These are phyloP conservation scores for Nicotiana knightiana DNA, from an alignment of 257 asterid species.

Conservation along the genomic window DNA sequence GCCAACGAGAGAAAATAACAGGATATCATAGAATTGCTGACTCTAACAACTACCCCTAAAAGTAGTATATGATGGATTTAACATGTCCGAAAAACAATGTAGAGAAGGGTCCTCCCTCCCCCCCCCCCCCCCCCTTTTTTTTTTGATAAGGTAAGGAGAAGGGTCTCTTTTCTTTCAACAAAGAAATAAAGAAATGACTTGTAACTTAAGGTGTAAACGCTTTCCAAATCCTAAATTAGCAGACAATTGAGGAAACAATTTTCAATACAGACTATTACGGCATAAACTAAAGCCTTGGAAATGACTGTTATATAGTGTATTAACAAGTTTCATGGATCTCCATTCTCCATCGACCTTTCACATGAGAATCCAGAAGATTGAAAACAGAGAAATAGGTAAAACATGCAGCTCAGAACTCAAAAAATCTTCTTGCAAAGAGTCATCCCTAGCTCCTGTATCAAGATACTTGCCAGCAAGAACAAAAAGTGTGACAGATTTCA, in stretches of 20 bases:
- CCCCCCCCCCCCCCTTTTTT: no score
- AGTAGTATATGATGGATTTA: background rate
- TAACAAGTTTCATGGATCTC: background rate
- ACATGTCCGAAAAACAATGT: background rate
- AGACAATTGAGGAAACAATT: background rate
- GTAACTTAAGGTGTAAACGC: background rate
- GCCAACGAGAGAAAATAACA: background rate
- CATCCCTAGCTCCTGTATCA: background rate
- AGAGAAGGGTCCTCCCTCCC: background rate
- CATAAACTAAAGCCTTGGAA: background rate
- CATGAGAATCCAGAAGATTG: background rate
- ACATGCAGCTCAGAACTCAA: background rate
- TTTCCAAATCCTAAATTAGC: background rate
- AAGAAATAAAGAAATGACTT: background rate
- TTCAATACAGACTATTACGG: background rate
- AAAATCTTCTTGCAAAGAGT: background rate
- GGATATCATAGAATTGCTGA: background rate
- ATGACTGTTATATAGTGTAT: background rate
- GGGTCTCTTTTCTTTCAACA: slow-evolving; percentile 2
- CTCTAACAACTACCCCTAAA: background rate
- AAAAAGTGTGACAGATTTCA: background rate
- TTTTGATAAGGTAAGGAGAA: background rate
- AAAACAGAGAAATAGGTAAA: background rate
- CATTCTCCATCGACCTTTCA: background rate
- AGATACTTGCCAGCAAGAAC: background rate